Base-by-base conservation (phyloP, 2,329 filamentous ascomycete species). In the Xylariaceae sp. region DNA sequence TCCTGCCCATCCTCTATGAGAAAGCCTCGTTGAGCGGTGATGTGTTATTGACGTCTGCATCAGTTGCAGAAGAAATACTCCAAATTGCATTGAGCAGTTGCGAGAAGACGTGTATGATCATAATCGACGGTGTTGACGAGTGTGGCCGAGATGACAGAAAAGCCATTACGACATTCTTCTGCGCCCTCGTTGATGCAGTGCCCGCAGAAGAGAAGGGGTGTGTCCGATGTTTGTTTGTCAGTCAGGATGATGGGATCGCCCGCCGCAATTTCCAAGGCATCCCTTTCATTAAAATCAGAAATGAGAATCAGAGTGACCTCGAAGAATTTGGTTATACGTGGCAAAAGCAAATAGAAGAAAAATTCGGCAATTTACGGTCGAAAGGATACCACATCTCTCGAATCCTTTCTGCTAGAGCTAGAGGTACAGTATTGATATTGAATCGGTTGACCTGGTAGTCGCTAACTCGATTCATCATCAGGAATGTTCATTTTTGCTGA, bases 81-180 rank as follows among this genome's bases (percentile, higher is more conserved):
- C 50, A 60, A 16, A 56, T 60, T 5, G 59, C 59, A 22, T 51
- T 72, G 1, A 41, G 61, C 12, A 66, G 54, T 44, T 64, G 58
- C 18, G 49, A 58, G 13, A 62, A 56, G 31, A 53, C 62, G 9
- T 71, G 68, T 45, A 61, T 75, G 12, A 56, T n/a, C n/a, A n/a
- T 76, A 3, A 56, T 75, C 39, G 73, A 76, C 58, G 73, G 73
- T 0, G 53, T 76, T 17, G 73, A 76, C 52, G 73, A 75, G 57
- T 75, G 71, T 48, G 53, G 60, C 9, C 42, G 47, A 42, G 51
- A 58, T 1, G 61, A 73, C 28, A 60, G 69, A 34, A 68, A 65
- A 42, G 48, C 60, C 13, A 66, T 73, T 17, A 39, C 65, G 9
- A 45, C 47, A 6, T 69, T 64, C 51, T 69, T 73, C 28, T 45